These are phyloP conservation scores for Ophiocytium majus DNA, from an alignment of 352 stramenopile species.

Conservation along the genomic window DNA sequence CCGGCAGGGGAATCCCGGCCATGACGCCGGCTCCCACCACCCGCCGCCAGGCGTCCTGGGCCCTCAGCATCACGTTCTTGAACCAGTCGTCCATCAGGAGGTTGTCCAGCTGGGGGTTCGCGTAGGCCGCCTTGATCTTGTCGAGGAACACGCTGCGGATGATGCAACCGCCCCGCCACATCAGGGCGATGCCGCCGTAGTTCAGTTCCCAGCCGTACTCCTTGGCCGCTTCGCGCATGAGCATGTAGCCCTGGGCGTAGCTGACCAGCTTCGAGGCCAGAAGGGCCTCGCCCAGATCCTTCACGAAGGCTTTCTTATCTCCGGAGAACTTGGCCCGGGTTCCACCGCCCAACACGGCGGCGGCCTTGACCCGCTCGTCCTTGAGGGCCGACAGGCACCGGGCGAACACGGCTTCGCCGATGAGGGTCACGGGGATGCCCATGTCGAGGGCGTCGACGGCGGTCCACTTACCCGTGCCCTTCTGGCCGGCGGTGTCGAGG, in stretches of 20 bases:
- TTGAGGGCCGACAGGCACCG: conserved; percentile 93
- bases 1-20: conserved; percentile 70
- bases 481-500: conserved; percentile 78
- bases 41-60: conserved; percentile 90
- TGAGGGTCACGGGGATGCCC: conserved; percentile 90
- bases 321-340: conserved; percentile 78
- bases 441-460: conserved; percentile 88
- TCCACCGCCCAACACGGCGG: conserved; percentile 85
- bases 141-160: conserved; percentile 94
- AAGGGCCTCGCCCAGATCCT: conserved; percentile 90
- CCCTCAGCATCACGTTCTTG: conserved; percentile 84
- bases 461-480: conserved; percentile 94
- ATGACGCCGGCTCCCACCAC: conserved; percentile 93
- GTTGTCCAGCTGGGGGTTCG: conserved; percentile 82
- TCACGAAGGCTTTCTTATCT: conserved; percentile 80
- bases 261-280: conserved; percentile 97
- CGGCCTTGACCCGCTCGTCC: conserved; percentile 87
- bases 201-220: conserved; percentile 94
- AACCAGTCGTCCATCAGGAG: conserved; percentile 95
- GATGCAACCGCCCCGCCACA: conserved; percentile 99
- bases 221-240: conserved; percentile 77
- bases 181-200: conserved; percentile 89
- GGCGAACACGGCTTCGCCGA: conserved; percentile 90
- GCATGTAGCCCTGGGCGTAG: conserved; percentile 75
- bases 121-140: conserved; percentile 91